Evolutionary conservation across 352 stramenopile genomes (phyloP).

Genomic region (Globisporangium cystogenes): DNA sequence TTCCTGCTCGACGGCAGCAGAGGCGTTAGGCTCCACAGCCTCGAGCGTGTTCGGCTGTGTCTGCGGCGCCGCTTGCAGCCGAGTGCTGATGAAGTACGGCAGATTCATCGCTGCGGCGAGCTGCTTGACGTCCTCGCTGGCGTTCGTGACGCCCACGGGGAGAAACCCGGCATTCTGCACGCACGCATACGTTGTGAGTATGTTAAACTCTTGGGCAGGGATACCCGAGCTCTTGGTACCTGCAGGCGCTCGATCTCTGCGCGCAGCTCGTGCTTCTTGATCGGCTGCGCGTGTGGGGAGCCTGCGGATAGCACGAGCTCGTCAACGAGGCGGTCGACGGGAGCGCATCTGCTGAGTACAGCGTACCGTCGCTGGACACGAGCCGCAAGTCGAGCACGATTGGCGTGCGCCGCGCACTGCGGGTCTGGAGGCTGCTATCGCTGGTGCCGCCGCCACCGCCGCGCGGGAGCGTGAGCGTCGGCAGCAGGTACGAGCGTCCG

Average conservation of each 20-base stretch:
- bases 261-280: constrained; percentile 72
- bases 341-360: background rate
- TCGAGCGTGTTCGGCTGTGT: constrained; percentile 9
- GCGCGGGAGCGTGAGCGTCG: constrained; percentile 55
- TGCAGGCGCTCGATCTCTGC: constrained; percentile 58
- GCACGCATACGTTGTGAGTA: too few relatives aligned
- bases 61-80: constrained; percentile 24
- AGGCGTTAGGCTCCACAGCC: background rate
- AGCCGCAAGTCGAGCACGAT: constrained; percentile 69
- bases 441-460: constrained; percentile 12
- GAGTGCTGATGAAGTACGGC: constrained; percentile 74
- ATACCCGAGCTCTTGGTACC: constrained; percentile 16
- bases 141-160: constrained; percentile 77
- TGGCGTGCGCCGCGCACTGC: constrained; percentile 32
- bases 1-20: background rate
- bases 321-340: background rate
- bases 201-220: too few relatives aligned
- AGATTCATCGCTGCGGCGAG: constrained; percentile 50
- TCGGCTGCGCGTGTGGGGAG: constrained; percentile 66
- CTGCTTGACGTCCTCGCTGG: constrained; percentile 81
- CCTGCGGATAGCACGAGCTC: constrained; percentile 17
- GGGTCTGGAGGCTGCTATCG: constrained; percentile 30
- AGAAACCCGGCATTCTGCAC: constrained; percentile 46
- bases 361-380: constrained; percentile 65
- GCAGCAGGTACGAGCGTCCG: constrained; percentile 66